These are phyloP conservation scores for Selaginella moellendorffii DNA, from an alignment of 75 land plant species.

Conservation along the genomic window DNA sequence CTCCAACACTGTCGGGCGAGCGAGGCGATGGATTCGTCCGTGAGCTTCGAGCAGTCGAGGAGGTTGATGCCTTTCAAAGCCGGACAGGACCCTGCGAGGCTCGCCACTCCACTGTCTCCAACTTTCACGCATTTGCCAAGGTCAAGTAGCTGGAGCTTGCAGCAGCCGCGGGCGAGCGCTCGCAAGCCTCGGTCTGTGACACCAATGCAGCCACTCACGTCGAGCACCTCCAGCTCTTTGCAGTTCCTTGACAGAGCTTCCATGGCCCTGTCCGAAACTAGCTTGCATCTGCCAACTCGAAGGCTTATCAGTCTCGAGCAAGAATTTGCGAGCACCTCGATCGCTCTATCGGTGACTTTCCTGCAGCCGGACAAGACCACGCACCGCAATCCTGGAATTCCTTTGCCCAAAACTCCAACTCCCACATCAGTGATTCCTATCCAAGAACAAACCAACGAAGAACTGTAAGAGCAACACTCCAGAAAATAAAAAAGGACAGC, in stretches of 20 bases:
- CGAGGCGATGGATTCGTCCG: constrained; percentile 37
- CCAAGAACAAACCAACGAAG: background rate
- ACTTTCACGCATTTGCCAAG: constrained; percentile 59
- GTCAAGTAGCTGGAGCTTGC: constrained; percentile 39
- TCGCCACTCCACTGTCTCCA: constrained; percentile 45
- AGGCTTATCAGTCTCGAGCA: constrained; percentile 40
- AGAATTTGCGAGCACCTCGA: constrained; percentile 39
- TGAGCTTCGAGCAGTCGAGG: constrained; percentile 48
- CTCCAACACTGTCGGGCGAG: constrained; percentile 39
- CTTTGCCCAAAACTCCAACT: constrained; percentile 38
- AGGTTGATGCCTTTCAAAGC: constrained; percentile 39
- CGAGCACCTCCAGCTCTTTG: constrained; percentile 42
- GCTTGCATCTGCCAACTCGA: constrained; percentile 46
- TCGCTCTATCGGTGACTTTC: constrained; percentile 66
- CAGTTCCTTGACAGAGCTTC: constrained; percentile 41
- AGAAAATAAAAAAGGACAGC: background rate
- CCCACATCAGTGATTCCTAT: constrained; percentile 68
- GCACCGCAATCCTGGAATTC: constrained; percentile 38
- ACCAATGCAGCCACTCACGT: constrained; percentile 46
- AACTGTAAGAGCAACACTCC: background rate
- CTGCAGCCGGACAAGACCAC: constrained; percentile 62
- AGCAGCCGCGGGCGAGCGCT: constrained; percentile 44
- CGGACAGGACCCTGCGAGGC: constrained; percentile 29
- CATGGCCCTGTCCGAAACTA: constrained; percentile 42
- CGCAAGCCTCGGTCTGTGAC: constrained; percentile 52